Evolutionary conservation across 148 eudicot genomes (phyloP).

Genomic region (Chenopodium suecicum): DNA sequence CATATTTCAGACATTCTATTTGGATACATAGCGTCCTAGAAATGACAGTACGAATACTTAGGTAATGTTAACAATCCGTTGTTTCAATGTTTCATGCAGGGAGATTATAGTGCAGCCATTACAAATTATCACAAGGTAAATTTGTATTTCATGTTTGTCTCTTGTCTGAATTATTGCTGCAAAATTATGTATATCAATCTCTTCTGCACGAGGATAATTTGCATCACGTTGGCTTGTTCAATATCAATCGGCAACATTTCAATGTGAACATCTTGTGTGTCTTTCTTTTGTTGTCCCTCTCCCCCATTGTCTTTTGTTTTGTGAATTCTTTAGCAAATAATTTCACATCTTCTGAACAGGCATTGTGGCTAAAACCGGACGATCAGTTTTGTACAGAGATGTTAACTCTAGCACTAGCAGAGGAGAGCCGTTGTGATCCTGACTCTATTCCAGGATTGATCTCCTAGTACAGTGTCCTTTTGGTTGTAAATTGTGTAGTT

Average conservation of each 20-base stretch:
- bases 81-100: slow-evolving; percentile 45
- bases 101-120: slow-evolving; percentile 65
- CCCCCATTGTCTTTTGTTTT: background rate
- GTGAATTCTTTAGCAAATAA: background rate
- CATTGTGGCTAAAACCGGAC: slow-evolving; percentile 80
- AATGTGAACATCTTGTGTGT: background rate
- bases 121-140: slow-evolving; percentile 88
- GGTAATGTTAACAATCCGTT: background rate
- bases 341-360: slow-evolving; percentile 37
- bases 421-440: slow-evolving; percentile 46
- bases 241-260: background rate
- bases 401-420: slow-evolving; percentile 74
- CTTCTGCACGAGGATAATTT: background rate
- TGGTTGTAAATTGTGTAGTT: slow-evolving; percentile 10
- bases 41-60: background rate
- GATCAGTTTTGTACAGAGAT: slow-evolving; percentile 94
- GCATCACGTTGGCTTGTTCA: background rate
- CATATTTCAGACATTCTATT: background rate
- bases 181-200: background rate
- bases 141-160: background rate
- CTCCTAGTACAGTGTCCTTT: slow-evolving; percentile 14
- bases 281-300: background rate
- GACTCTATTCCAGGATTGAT: slow-evolving; percentile 37
- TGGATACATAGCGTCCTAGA: background rate
- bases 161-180: background rate